Percentiles rank a stretch among this genome's conserved stretches.
phyloP scores from a whole-genome alignment of 331 rosid genomes.

The Phaseolus coccineus region DNA sequence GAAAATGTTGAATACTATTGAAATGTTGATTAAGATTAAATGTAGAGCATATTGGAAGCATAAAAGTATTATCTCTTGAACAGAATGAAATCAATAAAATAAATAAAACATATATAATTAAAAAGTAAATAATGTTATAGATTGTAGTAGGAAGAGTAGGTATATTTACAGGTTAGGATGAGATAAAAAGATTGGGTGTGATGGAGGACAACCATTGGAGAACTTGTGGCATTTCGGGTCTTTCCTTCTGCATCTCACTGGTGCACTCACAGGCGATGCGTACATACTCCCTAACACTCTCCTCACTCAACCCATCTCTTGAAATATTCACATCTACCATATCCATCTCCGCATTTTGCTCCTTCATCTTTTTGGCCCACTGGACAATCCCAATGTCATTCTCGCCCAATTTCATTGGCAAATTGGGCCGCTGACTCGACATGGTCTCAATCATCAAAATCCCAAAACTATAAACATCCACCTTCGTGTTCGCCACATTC shows the following conservation, averaged over 20 bases:
- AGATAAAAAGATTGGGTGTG: not conserved
- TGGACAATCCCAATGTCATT: slow-evolving; percentile 64
- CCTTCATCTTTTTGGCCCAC: slow-evolving; percentile 76
- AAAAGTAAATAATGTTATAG: not conserved
- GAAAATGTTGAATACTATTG: no score
- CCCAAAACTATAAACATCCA: slow-evolving; percentile 94
- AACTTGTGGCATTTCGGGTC: slow-evolving; percentile 70
- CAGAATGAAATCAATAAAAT: no score
- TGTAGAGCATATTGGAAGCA: no score
- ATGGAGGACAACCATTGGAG: slow-evolving; percentile 45
- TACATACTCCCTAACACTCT: slow-evolving; percentile 64
- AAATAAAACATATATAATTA: no score
- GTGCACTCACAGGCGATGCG: slow-evolving; percentile 71
- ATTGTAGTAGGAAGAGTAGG: not conserved
- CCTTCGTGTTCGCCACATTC: slow-evolving; percentile 64
- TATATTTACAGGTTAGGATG: slow-evolving; percentile 24
- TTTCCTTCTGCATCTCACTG: slow-evolving; percentile 52
- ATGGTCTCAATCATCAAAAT: slow-evolving; percentile 75
- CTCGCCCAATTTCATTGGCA: slow-evolving; percentile 41
- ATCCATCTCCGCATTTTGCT: slow-evolving; percentile 49
- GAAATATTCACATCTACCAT: slow-evolving; percentile 69
- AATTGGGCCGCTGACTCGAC: slow-evolving; percentile 71
- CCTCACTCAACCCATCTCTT: slow-evolving; percentile 55
- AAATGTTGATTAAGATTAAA: no score
- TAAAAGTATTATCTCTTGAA: no score